Evolutionary conservation across 2,329 filamentous ascomycete genomes (phyloP), one percentile per base, ranked within the genome.

Genomic region (Metarhizium album): DNA sequence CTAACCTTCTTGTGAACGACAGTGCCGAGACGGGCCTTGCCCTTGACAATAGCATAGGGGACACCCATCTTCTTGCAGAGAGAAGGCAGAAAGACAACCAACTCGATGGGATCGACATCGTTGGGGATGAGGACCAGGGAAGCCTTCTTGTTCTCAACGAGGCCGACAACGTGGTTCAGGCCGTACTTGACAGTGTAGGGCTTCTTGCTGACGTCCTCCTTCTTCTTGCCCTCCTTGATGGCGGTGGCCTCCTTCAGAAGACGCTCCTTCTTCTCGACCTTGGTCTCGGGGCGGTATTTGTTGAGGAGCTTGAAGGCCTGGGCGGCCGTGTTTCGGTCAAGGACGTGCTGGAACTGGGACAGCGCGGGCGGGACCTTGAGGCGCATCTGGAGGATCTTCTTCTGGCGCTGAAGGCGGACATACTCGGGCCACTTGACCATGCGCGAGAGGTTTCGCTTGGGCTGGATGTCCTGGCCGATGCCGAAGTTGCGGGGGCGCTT

Each of bases 371-470:
- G 93, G 58, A 98, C 93, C 86, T 98, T 98, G 69, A 98, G 81
- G 69, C 93, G 91, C 75, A 98, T 81, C 82, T 91, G 90, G 74
- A 98, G 84, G 76, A 97, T 94, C 87, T 97, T 85, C 74, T 79
- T 80, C 75, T 85, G 80, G 78, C 90, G 89, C 78, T 98, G 93
- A 60, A 97, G 90, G 66, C 90, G 91, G 75, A 98, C 87, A 76
- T 97, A 97, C 79, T 94, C 89, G 73, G 93, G 93, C 93, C 93
- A 98, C 82, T 93, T 94, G 69, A 98, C 90, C 89, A 98, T 96
- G 73, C 90, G 90, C 65, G 86, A 89, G 58, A 95, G 82, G 80
- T 98, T 97, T 71, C 90, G 87, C 71, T 82, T 83, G 67, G 91
- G 90, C 79, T 97, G 93, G 75, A 97, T 90, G 77, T 96, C 91